phyloP scores from a whole-genome alignment of 78 protist species.

The Dictyostelium discoideum region DNA sequence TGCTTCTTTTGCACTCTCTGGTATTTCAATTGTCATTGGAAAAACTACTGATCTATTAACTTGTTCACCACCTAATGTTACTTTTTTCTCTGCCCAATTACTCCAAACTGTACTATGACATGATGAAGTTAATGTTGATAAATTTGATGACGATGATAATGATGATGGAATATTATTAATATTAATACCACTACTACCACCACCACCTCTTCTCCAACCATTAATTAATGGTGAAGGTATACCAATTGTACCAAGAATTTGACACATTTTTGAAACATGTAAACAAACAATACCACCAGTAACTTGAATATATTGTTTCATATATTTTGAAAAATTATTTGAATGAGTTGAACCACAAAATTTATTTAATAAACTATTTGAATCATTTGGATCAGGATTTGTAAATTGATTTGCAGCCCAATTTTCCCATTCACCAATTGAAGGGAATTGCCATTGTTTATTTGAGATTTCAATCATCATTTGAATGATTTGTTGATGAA shows the following conservation, averaged over 20 bases:
- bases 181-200: not conserved
- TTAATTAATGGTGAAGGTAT: constrained; percentile 48
- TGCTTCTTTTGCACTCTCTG: constrained; percentile 29
- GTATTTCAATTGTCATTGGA: constrained; percentile 62
- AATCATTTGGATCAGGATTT: not conserved
- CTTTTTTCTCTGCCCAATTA: constrained; percentile 77
- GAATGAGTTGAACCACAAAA: not conserved
- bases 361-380: not conserved
- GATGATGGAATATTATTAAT: not conserved
- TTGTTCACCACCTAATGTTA: constrained; percentile 83
- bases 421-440: constrained; percentile 64
- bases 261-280: constrained; percentile 55
- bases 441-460: not conserved
- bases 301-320: constrained; percentile 16
- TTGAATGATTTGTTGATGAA: constrained; percentile 14
- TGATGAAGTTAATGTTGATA: not conserved
- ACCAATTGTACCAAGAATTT: constrained; percentile 55
- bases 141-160: not conserved
- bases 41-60: constrained; percentile 79
- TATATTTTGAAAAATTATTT: not conserved
- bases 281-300: constrained; percentile 58
- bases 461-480: constrained; percentile 39
- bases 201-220: not conserved
- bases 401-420: constrained; percentile 58
- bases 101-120: constrained; percentile 42